Percentiles rank a stretch among this genome's conserved stretches.
phyloP scores from a whole-genome alignment of 768 basidiomycete genomes.

The Suillus clintonianus region DNA sequence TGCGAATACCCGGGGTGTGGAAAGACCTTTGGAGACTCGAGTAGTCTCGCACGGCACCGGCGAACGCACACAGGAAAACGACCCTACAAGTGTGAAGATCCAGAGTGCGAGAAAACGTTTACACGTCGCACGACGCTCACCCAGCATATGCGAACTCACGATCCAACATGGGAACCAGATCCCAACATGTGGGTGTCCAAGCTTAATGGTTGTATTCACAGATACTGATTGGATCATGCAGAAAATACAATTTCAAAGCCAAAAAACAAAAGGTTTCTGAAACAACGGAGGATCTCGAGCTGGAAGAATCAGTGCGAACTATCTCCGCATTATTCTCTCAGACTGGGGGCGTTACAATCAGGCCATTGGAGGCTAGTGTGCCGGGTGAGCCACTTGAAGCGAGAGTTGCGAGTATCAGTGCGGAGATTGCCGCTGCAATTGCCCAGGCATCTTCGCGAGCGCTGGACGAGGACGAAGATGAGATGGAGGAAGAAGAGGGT shows the following conservation, averaged over 20 bases:
- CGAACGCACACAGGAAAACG: conserved; percentile 87
- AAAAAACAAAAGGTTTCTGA: conserved; percentile 58
- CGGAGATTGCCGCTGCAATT: conserved; percentile 78
- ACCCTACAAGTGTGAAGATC: conserved; percentile 84
- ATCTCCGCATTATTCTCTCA: conserved; percentile 69
- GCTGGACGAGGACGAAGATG: conserved; percentile 58
- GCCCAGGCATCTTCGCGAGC: conserved; percentile 68
- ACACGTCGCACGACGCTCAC: conserved; percentile 84
- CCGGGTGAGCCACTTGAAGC: conserved; percentile 53
- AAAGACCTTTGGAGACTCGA: conserved; percentile 90
- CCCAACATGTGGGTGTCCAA: conserved; percentile 65
- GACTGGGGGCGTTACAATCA: conserved; percentile 38
- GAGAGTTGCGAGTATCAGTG: conserved; percentile 75
- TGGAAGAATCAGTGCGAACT: conserved; percentile 74
- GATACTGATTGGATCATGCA: conserved; percentile 31
- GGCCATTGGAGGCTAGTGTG: conserved; percentile 30
- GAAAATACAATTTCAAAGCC: conserved; percentile 78
- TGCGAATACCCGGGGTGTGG: conserved; percentile 89
- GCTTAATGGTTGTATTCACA: conserved; percentile 7
- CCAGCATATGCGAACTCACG: conserved; percentile 86
- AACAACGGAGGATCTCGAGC: conserved; percentile 56
- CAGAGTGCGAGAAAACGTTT: conserved; percentile 84
- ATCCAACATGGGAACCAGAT: conserved; percentile 83
- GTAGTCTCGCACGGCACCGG: conserved; percentile 88
- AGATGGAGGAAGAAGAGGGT: conserved; percentile 38